These are phyloP conservation scores for Neopestalotiopsis clavispora DNA, from an alignment of 2,329 filamentous ascomycete genomes.

Conservation along the genomic window DNA sequence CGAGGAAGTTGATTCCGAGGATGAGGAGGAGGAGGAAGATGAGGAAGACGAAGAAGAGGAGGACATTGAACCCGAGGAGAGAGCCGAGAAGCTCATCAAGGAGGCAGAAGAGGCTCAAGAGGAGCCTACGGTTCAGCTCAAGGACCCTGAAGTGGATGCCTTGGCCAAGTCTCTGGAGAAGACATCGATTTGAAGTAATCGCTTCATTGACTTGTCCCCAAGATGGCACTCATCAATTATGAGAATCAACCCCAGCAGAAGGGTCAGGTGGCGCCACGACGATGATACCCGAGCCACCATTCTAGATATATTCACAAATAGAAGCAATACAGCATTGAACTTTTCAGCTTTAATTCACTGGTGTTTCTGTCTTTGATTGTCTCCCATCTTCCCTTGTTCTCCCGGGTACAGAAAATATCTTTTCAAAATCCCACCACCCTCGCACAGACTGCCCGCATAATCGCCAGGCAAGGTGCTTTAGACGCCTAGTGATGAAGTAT, in stretches of 20 bases:
- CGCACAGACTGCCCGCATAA: too few relatives aligned
- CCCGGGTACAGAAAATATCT: too few relatives aligned
- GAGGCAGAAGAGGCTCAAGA: constrained; percentile 75
- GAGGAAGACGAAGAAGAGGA: constrained; percentile 70
- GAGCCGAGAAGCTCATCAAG: constrained; percentile 71
- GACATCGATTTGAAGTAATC: constrained; percentile 57
- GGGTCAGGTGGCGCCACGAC: background rate
- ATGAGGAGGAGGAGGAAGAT: constrained; percentile 70
- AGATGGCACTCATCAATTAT: too few relatives aligned
- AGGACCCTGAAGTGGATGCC: constrained; percentile 81
- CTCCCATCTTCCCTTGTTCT: too few relatives aligned
- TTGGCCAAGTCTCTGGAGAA: constrained; percentile 78
- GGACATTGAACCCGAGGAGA: constrained; percentile 61
- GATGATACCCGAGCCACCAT: constrained; percentile 14
- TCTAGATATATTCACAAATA: constrained; percentile 13
- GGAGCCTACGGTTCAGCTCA: constrained; percentile 71
- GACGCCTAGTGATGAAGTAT: too few relatives aligned
- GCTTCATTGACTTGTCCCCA: background rate
- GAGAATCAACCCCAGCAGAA: background rate
- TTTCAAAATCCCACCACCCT: too few relatives aligned
- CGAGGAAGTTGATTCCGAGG: constrained; percentile 73
- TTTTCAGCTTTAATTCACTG: too few relatives aligned
- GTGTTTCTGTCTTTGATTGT: too few relatives aligned
- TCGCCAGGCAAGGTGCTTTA: too few relatives aligned
- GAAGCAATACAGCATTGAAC: background rate